Conservation (phyloP, 495 filamentous ascomycete species). For the Cairneyella variabilis region DNA sequence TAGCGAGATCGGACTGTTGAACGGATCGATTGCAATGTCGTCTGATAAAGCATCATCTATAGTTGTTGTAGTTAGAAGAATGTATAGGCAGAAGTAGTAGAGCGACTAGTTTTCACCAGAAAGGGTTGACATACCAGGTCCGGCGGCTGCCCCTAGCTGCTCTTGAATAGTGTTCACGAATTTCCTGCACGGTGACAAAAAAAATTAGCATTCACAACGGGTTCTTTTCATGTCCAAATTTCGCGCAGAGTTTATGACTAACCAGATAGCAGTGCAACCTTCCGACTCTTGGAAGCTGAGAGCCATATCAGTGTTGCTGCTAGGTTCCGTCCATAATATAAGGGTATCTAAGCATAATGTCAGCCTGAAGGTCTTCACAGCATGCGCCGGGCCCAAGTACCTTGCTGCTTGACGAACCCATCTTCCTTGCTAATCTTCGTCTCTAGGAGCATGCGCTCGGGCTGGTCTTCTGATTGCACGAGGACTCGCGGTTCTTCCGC, state of each 20-base stretch:
- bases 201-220: not conserved
- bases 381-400: conserved; percentile 67
- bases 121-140: conserved; percentile 11
- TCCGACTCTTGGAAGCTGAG: conserved; percentile 98
- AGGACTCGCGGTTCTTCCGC: conserved; percentile 79
- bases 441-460: conserved; percentile 77
- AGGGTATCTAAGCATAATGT: conserved; percentile 97
- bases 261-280: conserved; percentile 92
- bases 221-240: not conserved
- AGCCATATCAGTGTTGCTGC: conserved; percentile 87
- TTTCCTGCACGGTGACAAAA: conserved; percentile 54
- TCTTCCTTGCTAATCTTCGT: conserved; percentile 91
- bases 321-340: conserved; percentile 92
- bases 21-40: conserved; percentile 65
- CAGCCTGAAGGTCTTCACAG: conserved; percentile 87
- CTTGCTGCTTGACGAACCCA: conserved; percentile 98
- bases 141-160: conserved; percentile 42
- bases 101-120: too few species aligned
- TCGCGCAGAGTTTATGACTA: conserved; percentile 19
- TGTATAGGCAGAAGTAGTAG: conserved; percentile 11
- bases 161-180: conserved; percentile 85
- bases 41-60: conserved; percentile 88
- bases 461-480: conserved; percentile 91
- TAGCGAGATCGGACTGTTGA: conserved; percentile 62
- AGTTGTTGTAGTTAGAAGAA: too few species aligned